Percentiles rank a stretch among this genome's conserved stretches.
Evolutionary conservation across 2,329 filamentous ascomycete species (phyloP).

Genomic region (Penicillium sp.): DNA sequence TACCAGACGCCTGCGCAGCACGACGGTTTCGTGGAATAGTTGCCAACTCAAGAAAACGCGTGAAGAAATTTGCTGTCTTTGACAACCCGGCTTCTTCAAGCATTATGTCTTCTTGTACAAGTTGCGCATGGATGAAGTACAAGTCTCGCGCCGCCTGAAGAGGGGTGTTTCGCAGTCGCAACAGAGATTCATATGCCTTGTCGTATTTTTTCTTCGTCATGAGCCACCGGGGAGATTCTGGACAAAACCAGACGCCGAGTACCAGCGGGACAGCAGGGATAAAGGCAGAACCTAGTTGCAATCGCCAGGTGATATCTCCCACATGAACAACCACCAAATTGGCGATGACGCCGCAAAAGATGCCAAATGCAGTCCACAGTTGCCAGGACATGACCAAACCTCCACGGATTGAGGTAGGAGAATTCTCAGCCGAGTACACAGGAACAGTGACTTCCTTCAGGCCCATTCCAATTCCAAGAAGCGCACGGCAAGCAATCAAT

Average conservation of each 20-base stretch:
- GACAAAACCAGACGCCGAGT: slow-evolving; percentile 58
- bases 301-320: slow-evolving; percentile 58
- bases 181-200: slow-evolving; percentile 59
- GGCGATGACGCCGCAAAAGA: slow-evolving; percentile 63
- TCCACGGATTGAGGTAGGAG: slow-evolving; percentile 53
- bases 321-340: slow-evolving; percentile 61
- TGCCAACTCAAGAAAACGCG: slow-evolving; percentile 54
- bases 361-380: slow-evolving; percentile 57
- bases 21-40: slow-evolving; percentile 47
- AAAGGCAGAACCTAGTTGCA: slow-evolving; percentile 62
- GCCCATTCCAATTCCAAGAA: slow-evolving; percentile 61
- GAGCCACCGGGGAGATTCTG: slow-evolving; percentile 63
- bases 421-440: slow-evolving; percentile 55
- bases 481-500: slow-evolving; percentile 53
- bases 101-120: slow-evolving; percentile 41
- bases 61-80: slow-evolving; percentile 54
- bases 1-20: slow-evolving; percentile 71
- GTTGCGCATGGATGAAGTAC: slow-evolving; percentile 56
- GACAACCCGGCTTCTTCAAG: slow-evolving; percentile 24
- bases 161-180: slow-evolving; percentile 54
- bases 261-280: slow-evolving; percentile 62
- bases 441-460: slow-evolving; percentile 55
- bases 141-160: slow-evolving; percentile 61
- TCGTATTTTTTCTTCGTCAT: slow-evolving; percentile 62
- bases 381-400: slow-evolving; percentile 56